These are phyloP conservation scores for Rosellinia necatrix DNA, from an alignment of 2,329 filamentous ascomycete genomes.

Conservation along the genomic window DNA sequence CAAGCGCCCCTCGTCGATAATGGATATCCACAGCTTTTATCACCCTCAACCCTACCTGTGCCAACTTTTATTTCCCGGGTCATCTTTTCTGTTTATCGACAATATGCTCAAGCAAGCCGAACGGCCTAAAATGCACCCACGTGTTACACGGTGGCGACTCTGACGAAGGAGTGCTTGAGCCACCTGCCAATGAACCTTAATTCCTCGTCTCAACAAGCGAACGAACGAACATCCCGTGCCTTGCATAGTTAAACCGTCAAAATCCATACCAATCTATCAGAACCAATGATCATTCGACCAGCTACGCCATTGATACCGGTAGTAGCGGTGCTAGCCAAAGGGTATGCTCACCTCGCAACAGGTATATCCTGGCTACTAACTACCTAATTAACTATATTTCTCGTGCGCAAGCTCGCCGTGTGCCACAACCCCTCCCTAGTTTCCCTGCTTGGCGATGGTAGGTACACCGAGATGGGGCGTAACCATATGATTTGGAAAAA, in stretches of 20 bases:
- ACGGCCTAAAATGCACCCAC: neutral
- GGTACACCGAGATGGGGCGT: too few relatives aligned
- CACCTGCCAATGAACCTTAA: neutral
- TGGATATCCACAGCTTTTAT: neutral
- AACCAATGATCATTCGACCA: constrained; percentile 9
- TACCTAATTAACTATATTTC: neutral
- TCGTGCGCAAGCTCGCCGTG: neutral
- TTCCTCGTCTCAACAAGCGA: constrained; percentile 3
- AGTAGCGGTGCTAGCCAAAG: neutral
- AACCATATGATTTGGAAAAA: too few relatives aligned
- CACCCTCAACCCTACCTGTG: neutral
- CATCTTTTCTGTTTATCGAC: neutral
- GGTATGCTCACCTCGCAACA: neutral
- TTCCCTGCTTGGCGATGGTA: neutral
- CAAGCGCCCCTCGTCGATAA: neutral
- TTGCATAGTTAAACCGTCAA: too few relatives aligned
- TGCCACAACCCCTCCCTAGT: neutral
- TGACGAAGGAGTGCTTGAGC: neutral
- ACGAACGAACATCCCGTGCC: neutral
- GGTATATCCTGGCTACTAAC: neutral
- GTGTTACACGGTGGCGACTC: neutral
- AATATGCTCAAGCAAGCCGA: constrained; percentile 4
- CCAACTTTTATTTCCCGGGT: neutral
- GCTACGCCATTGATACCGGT: constrained; percentile 4
- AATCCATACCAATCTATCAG: constrained; percentile 9